A percentile compares a stretch with the other conserved stretches of the same genome.
Evolutionary conservation across 2,329 filamentous ascomycete genomes (phyloP).

Genomic region (Stemphylium beticola): DNA sequence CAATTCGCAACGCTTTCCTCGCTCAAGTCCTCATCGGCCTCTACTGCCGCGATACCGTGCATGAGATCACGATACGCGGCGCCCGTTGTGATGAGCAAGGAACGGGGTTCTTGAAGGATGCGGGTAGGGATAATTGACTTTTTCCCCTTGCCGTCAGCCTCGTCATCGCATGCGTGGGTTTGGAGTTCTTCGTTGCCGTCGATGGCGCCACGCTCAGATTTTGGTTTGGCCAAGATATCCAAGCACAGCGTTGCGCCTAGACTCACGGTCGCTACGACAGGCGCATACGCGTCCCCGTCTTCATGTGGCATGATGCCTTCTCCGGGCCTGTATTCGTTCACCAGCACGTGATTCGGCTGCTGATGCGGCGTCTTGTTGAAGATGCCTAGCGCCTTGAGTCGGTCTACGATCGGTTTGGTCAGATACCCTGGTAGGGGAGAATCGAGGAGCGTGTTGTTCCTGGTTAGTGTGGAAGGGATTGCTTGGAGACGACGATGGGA

Average conservation of each 20-base stretch:
- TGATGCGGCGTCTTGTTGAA: conserved; percentile 72
- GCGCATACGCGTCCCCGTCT: conserved; percentile 86
- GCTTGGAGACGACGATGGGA: conserved; percentile 90
- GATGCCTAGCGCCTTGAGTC: conserved; percentile 56
- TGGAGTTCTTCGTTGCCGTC: background rate
- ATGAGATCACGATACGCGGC: conserved; percentile 73
- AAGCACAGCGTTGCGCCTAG: conserved; percentile 79
- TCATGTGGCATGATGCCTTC: conserved; percentile 98
- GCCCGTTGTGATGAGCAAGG: conserved; percentile 74
- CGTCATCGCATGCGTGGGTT: background rate
- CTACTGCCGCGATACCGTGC: conserved; percentile 73
- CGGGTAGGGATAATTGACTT: conserved; percentile 44
- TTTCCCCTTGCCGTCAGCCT: background rate
- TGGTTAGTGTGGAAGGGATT: conserved; percentile 82
- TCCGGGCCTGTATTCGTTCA: conserved; percentile 88
- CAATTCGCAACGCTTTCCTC: conserved; percentile 70
- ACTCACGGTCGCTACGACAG: conserved; percentile 89
- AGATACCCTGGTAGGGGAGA: conserved; percentile 79
- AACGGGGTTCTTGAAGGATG: conserved; percentile 85
- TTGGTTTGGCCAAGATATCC: conserved; percentile 65
- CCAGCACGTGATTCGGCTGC: conserved; percentile 85
- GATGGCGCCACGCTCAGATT: conserved; percentile 56
- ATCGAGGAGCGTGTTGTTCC: conserved; percentile 72
- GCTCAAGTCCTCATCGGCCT: conserved; percentile 69
- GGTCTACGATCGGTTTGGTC: conserved; percentile 69